Percentiles rank a stretch among this genome's conserved stretches.
These are phyloP conservation scores for Intubia oerlemansii DNA, from an alignment of 2,329 filamentous ascomycete genomes.

Conservation along the genomic window DNA sequence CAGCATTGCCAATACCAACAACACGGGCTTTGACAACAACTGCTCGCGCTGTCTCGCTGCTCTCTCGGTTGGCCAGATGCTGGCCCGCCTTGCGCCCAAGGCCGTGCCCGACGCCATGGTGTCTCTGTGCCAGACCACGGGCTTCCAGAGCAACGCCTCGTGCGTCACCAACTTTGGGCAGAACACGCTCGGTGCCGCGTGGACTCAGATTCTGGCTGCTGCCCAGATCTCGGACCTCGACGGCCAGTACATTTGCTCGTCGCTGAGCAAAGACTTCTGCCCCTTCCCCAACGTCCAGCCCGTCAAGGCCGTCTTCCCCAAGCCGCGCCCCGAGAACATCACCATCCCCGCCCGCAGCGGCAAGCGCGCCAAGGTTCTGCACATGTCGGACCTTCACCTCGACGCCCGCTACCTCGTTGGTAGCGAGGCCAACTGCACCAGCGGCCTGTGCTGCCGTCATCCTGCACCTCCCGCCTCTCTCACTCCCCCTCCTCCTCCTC, in stretches of 20 bases:
- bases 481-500: too few relatives aligned
- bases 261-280: slow-evolving; percentile 25
- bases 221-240: slow-evolving; percentile 31
- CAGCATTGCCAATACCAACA: slow-evolving; percentile 17
- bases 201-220: slow-evolving; percentile 32
- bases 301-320: slow-evolving; percentile 28
- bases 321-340: slow-evolving; percentile 26
- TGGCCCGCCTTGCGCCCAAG: slow-evolving; percentile 25
- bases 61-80: slow-evolving; percentile 25
- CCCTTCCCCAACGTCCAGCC: slow-evolving; percentile 20
- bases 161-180: slow-evolving; percentile 26
- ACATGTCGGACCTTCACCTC: slow-evolving; percentile 38
- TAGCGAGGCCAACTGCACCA: slow-evolving; percentile 30
- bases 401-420: slow-evolving; percentile 32
- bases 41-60: slow-evolving; percentile 32
- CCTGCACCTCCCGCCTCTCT: slow-evolving; percentile 13
- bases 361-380: slow-evolving; percentile 30
- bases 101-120: slow-evolving; percentile 28
- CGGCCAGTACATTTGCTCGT: slow-evolving; percentile 33
- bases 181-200: slow-evolving; percentile 28
- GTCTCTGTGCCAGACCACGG: slow-evolving; percentile 24
- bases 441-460: slow-evolving; percentile 36
- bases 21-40: slow-evolving; percentile 13
- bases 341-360: slow-evolving; percentile 24
- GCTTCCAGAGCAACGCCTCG: slow-evolving; percentile 21